Evolutionary conservation across 345 rosid genomes (phyloP), one percentile per base, ranked within the genome.

Genomic region (Aethionema arabicum): DNA sequence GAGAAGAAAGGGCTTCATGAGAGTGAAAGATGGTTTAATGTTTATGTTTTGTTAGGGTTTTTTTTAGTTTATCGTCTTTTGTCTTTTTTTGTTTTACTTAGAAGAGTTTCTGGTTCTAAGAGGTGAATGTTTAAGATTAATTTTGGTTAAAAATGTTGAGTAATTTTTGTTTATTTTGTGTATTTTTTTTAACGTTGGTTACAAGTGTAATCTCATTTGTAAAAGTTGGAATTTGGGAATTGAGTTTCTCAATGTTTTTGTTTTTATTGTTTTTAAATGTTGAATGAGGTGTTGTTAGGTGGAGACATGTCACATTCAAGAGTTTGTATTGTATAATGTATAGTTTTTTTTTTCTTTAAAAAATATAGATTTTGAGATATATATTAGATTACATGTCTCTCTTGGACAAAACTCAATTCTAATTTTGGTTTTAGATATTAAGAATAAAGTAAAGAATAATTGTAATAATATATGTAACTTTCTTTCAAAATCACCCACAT

Each of bases 21-120:
- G 70, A 74, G 72, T 52, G 80, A 83, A 53, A 83, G 78, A 54
- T 92, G 98, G 98, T 75, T 77, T 5, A 86, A 85, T 58, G 63
- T 89, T 59, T 88, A 81, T 55, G 61, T 86, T 63, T 67, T 91
- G 85, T 44, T 89, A 53, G 98, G 88, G 32, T 91, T 91, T 77
- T 91, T 91, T 52, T 72, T 88, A 50, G 77, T 91, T 45, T 91
- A 91, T 67, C 92, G 98, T 35, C 30, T 88, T 21, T 77, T 88
- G 68, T 91, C 92, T 72, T 78, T 86, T 73, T 56, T 91, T 45
- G 85, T 74, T 39, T 64, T 91, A 70, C 77, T 86, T 70, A 80
- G 85, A 68, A 79, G 98, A 69, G 77, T 91, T 72, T 88, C 98
- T 29, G 74, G 78, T 72, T 80, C 83, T n/a, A 91, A 80, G 69